Evolutionary conservation across 2,329 filamentous ascomycete genomes (phyloP), one percentile per base, ranked within the genome.

Genomic region (Xylariales sp.): DNA sequence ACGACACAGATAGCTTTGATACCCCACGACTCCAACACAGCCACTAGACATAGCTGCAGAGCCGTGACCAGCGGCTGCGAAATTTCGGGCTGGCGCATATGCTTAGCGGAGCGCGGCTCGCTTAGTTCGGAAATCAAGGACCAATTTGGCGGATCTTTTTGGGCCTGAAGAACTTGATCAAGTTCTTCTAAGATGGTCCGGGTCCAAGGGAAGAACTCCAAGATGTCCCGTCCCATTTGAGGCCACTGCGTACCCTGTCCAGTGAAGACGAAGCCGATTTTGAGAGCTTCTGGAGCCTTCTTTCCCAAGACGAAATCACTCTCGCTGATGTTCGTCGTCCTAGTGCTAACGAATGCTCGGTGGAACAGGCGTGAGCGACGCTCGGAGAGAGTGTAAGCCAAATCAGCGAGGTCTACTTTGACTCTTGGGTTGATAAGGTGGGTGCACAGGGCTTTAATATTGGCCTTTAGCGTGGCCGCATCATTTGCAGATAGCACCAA

Each of bases 351-450:
- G 34, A 52, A 62, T 0, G 47, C 55, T 1, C 56, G 40, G 34
- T 56, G 44, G 5, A 27, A 56, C 9, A 48, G 48, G 0, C 32
- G 19, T 2, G 42, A 47, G 1, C 58, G 46, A 1, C 52, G 37
- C 24, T 58, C 51, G 0, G 51, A 51, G 1, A 63, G 48, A 0
- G 60, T 63, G 10, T 53, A 61, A 0, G 56, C 52, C 4, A 63
- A 15, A 29, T 60, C 58, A 1, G 19, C 9, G 1, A 59, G 38
- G 2, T 37, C 40, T 4, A 54, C 45, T 1, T 33, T 42, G 4
- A 58, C 58, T 3, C 42, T 19, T 2, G 54, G 56, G 33, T 60
- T 55, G 4, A 52, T 33, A 1, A 60, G 39, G 41, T 62, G 53
- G 9, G 46, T 28, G 12, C 18, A 32, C 10, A 57, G 39, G 5